phyloP scores from a whole-genome alignment of 352 stramenopile species.

The Blastocystis sp. region DNA sequence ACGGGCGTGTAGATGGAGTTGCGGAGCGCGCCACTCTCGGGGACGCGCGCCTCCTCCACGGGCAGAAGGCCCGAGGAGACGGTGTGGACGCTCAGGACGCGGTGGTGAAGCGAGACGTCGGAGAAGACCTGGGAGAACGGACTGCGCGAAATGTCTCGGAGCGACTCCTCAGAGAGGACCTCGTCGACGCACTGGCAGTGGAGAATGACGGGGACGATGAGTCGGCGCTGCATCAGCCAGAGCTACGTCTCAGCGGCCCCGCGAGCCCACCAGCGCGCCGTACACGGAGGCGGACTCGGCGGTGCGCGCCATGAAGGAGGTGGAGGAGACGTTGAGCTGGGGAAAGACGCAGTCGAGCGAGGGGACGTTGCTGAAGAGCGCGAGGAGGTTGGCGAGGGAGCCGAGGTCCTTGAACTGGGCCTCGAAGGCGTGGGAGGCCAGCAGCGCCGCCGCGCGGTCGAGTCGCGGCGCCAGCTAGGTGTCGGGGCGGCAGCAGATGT shows the following conservation, averaged over 20 bases:
- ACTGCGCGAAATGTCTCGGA: neutral
- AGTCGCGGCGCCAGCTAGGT: neutral
- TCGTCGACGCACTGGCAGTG: slow-evolving; percentile 13
- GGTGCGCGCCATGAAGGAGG: neutral
- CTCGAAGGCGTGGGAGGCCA: neutral
- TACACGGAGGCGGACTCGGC: neutral
- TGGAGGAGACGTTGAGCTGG: neutral
- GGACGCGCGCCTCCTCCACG: neutral
- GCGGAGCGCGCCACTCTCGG: neutral
- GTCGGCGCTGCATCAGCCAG: slow-evolving; percentile 11
- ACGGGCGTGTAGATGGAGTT: neutral
- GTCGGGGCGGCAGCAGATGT: neutral
- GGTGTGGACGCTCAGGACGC: neutral
- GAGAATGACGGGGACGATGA: slow-evolving; percentile 19
- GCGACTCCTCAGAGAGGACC: neutral
- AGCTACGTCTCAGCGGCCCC: neutral
- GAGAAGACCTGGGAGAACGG: neutral
- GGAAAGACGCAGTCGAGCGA: neutral
- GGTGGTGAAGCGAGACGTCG: neutral
- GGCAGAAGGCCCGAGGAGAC: neutral
- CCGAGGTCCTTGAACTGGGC: slow-evolving; percentile 3
- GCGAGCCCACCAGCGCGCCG: neutral
- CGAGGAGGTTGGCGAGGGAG: slow-evolving; percentile 21
- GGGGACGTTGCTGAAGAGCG: slow-evolving; percentile 44
- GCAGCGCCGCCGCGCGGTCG: neutral